Conservation (phyloP, 108 stramenopile species). For the Stephanodiscus triporus region DNA sequence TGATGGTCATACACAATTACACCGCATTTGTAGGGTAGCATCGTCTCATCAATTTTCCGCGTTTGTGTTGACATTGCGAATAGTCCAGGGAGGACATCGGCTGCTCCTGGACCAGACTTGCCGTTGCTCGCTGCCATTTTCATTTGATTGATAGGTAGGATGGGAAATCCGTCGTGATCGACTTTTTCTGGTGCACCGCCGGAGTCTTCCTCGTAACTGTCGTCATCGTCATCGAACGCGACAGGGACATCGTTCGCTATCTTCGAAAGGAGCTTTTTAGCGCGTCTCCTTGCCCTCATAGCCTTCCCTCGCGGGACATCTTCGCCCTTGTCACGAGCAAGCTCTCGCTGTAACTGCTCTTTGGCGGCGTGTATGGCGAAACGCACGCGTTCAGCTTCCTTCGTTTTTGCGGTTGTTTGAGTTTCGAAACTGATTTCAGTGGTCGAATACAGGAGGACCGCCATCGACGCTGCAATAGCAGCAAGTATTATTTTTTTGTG, state of each 20-base stretch:
- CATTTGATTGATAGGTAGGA: conserved; percentile 28
- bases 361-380: not conserved
- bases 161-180: not conserved
- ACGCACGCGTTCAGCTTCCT: no score
- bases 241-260: conserved; percentile 1
- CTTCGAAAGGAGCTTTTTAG: not conserved
- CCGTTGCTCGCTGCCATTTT: conserved; percentile 11
- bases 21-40: conserved; percentile 36
- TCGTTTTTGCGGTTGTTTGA: no score
- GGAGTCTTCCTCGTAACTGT: not conserved
- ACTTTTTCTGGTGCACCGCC: not conserved
- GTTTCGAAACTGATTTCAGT: not conserved
- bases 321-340: no score
- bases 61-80: conserved; percentile 21
- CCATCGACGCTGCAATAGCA: not conserved
- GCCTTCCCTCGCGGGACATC: no score
- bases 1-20: conserved; percentile 34
- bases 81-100: conserved; percentile 17
- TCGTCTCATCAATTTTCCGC: conserved; percentile 35
- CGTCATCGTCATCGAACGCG: not conserved
- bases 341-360: not conserved
- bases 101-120: conserved; percentile 6
- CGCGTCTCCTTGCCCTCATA: no score
- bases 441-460: conserved; percentile 16
- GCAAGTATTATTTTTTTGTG: not conserved